Conservation (phyloP, 2,329 filamentous ascomycete genomes). For the Didymosphaeria variabile region DNA sequence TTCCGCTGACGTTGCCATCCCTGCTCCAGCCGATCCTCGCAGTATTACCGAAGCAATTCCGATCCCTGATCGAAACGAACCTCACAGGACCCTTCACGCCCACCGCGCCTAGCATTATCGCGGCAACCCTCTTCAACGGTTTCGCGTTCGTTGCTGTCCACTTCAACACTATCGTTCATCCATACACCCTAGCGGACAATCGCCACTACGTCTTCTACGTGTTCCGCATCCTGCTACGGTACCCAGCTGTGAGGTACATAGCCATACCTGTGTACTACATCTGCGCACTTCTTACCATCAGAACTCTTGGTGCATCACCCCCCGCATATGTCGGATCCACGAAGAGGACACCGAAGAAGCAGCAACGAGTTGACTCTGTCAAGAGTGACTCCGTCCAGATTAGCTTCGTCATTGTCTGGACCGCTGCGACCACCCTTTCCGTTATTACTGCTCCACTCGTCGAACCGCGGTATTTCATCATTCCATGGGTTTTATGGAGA, state of each 20-base stretch:
- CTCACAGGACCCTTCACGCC: conserved; percentile 18
- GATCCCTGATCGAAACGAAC: conserved; percentile 16
- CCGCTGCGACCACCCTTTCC: conserved; percentile 77
- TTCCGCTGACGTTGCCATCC: conserved; percentile 73
- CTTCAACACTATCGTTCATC: conserved; percentile 92
- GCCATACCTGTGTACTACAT: conserved; percentile 75
- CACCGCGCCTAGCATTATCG: conserved; percentile 32
- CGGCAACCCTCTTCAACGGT: conserved; percentile 43
- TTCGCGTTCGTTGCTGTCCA: conserved; percentile 65
- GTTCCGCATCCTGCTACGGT: conserved; percentile 80
- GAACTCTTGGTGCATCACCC: conserved; percentile 60
- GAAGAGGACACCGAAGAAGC: conserved; percentile 10
- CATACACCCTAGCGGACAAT: conserved; percentile 96
- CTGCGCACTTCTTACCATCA: conserved; percentile 74
- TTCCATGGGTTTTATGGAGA: conserved; percentile 94
- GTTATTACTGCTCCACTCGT: conserved; percentile 90
- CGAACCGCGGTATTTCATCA: conserved; percentile 94
- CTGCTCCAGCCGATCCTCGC: conserved; percentile 53
- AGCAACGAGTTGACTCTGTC: conserved; percentile 8
- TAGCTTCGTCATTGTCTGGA: conserved; percentile 66
- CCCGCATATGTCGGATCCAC: background rate
- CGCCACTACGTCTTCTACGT: conserved; percentile 97
- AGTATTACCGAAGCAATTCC: conserved; percentile 27
- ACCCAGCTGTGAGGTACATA: conserved; percentile 70
- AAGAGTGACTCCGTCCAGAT: conserved; percentile 29